Conservation (phyloP, 129 eudicot species). For the Chrysanthemum lavandulifolium region DNA sequence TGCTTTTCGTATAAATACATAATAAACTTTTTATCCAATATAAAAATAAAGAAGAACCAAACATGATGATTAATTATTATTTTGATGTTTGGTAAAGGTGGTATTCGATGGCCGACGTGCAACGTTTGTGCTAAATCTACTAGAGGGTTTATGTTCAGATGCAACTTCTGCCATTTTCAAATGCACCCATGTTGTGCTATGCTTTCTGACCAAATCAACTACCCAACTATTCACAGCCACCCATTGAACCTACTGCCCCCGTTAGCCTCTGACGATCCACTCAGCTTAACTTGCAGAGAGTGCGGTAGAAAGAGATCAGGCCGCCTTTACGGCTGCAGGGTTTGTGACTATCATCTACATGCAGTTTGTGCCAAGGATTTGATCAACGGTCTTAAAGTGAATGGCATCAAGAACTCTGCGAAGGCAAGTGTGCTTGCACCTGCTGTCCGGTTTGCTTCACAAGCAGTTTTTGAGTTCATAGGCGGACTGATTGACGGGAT, state of each 20-base stretch:
- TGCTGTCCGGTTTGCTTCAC: slow-evolving; percentile 76
- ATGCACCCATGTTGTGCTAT: slow-evolving; percentile 94
- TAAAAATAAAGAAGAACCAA: not conserved
- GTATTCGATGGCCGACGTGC: slow-evolving; percentile 74
- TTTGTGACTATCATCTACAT: slow-evolving; percentile 71
- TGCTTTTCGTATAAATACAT: too few relatives aligned
- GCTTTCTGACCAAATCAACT: slow-evolving; percentile 67
- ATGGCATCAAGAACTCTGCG: slow-evolving; percentile 44
- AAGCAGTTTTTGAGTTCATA: slow-evolving; percentile 65
- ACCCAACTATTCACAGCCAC: slow-evolving; percentile 61
- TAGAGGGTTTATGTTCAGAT: slow-evolving; percentile 70
- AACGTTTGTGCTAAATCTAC: slow-evolving; percentile 68
- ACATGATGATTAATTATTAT: not conserved
- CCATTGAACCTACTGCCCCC: slow-evolving; percentile 52
- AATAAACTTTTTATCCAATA: too few relatives aligned
- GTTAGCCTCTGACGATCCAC: slow-evolving; percentile 16
- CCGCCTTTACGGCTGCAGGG: slow-evolving; percentile 60
- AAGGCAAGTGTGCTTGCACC: slow-evolving; percentile 57
- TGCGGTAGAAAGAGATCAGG: slow-evolving; percentile 75
- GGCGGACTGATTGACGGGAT: slow-evolving; percentile 78
- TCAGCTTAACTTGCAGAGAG: slow-evolving; percentile 38
- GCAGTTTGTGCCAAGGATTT: slow-evolving; percentile 77
- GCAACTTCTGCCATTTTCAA: slow-evolving; percentile 79
- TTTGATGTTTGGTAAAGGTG: slow-evolving; percentile 37
- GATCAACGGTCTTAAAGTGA: slow-evolving; percentile 67